Base-by-base conservation (phyloP, 2,329 filamentous ascomycete genomes). In the Fusarium succisae region DNA sequence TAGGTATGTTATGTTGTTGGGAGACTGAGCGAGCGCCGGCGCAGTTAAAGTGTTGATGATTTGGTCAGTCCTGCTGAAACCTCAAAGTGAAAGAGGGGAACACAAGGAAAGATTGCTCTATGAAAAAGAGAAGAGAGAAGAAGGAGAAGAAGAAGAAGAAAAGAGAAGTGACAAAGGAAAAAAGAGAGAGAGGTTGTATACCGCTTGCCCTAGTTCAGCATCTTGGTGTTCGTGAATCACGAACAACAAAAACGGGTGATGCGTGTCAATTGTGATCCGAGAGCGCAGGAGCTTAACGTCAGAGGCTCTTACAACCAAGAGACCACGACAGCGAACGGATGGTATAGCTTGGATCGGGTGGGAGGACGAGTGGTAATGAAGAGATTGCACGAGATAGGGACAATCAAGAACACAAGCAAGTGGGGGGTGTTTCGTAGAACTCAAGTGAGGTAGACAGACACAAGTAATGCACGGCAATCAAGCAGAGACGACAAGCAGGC, bases 181-280 rank as follows among this genome's bases (percentile, higher is more conserved):
- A 70, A 70, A 63, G 44, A 62, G 41, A 62, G 43, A 66, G 70
- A 70, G 48, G 63, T 58, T 70, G 61, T 75, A 57, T 70, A 74
- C 65, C 70, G 60, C 63, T 69, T 57, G 48, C 57, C 72, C 66
- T 74, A 76, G 38, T 66, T 76, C 54, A 65, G 70, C 77, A 78
- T 78, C 45, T 70, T 69, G 56, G 72, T 70, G 68, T 72, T 77
- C 51, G 76, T 77, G 77, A 78, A 57, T 78, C 77, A 78, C 77
- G 72, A 75, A 76, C 73, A 72, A 53, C 32, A 38, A 22, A 47
- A 54, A 70, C 44, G 28, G 66, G 57, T 65, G 47, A 63, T 58
- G 60, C 53, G 67, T 77, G 62, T 72, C 69, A 64, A 71, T 65
- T 56, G 63, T 72, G 26, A 63, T 24, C 50, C 55, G 54, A 63